Percentiles rank a stretch among this genome's conserved stretches.
Evolutionary conservation across 805 yeast genomes (phyloP).

Genomic region (Monosporozyma aerobia): DNA sequence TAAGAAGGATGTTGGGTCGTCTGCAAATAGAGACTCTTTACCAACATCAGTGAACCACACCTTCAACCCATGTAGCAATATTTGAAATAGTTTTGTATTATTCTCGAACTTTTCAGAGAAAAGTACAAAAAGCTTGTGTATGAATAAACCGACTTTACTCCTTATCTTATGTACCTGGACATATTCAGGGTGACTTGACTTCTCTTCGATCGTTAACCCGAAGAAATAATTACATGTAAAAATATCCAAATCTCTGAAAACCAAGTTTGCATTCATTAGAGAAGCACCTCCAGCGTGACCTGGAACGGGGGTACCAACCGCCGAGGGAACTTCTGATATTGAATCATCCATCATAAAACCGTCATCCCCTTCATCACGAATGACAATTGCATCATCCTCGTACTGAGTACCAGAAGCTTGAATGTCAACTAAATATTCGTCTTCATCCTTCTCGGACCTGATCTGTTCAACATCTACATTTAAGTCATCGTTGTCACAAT

Average conservation of each 20-base stretch:
- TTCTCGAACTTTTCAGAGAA: conserved; percentile 46
- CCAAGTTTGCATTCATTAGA: not conserved
- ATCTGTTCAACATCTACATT: conserved; percentile 33
- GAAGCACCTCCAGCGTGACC: not conserved
- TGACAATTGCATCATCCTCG: conserved; percentile 17
- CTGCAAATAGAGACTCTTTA: conserved; percentile 51
- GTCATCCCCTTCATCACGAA: conserved; percentile 9
- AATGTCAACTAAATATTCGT: conserved; percentile 19
- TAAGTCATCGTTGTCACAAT: conserved; percentile 29
- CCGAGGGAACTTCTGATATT: conserved; percentile 33
- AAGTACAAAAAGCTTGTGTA: conserved; percentile 49
- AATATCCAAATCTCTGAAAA: conserved; percentile 47
- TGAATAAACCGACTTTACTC: conserved; percentile 46
- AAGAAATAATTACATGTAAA: conserved; percentile 60
- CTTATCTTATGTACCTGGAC: conserved; percentile 51
- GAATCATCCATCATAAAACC: conserved; percentile 33
- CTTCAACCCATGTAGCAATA: conserved; percentile 53
- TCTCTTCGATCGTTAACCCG: conserved; percentile 41
- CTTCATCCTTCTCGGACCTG: conserved; percentile 23
- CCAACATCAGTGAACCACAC: conserved; percentile 81
- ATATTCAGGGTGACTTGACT: conserved; percentile 36
- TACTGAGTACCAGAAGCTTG: conserved; percentile 7
- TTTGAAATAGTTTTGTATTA: conserved; percentile 53
- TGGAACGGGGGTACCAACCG: conserved; percentile 29
- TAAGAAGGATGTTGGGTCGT: conserved; percentile 44